Base-by-base conservation (phyloP, 345 rosid species). In the Eucalyptus cloeziana region DNA sequence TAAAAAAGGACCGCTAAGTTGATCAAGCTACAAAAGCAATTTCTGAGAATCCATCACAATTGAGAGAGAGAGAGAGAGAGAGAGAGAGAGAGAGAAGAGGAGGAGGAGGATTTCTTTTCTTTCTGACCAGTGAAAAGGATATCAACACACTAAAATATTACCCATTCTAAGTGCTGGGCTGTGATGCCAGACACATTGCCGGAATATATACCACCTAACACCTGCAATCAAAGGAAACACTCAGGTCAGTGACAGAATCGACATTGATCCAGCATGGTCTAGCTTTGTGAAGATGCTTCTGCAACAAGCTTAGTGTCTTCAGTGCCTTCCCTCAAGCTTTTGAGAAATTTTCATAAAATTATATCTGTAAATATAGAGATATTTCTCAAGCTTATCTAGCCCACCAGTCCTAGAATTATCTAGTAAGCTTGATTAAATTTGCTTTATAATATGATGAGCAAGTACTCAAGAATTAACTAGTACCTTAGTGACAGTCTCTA, bases 161-260 rank as follows among this genome's bases (percentile, higher is more conserved):
- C 99, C 98, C 98, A 96, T 94, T 97, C 99, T 33, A 96, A 93
- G 93, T 97, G 99, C 88, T 96, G 99, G 90, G 98, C 99, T 3
- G 98, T 96, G 88, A 96, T 94, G 51, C 99, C 98, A 3, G 99
- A 93, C 86, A 89, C 95, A 89, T 94, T 97, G 87, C 98, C 98
- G 1, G 94, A 90, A 71, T 96, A 98, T 92, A 96, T 94, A 87
- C 99, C 97, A 47, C 99, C 99, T 88, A 96, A 86, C 14, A 97
- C 99, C 99, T 98, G 91, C 92, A 92, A 69, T 88, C 90, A 87
- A 87, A 90, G 33, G 86, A 91, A 33, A 50, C 13, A 51, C 47
- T 49, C 86, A 86, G 27, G 89, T 91, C 86, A 92, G 91, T 69
- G 37, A 90, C 86, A 47, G 86, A 44, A 27, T 49, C 37, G 80